phyloP scores from a whole-genome alignment of 2,329 filamentous ascomycete genomes.

The Penicillium paneum region DNA sequence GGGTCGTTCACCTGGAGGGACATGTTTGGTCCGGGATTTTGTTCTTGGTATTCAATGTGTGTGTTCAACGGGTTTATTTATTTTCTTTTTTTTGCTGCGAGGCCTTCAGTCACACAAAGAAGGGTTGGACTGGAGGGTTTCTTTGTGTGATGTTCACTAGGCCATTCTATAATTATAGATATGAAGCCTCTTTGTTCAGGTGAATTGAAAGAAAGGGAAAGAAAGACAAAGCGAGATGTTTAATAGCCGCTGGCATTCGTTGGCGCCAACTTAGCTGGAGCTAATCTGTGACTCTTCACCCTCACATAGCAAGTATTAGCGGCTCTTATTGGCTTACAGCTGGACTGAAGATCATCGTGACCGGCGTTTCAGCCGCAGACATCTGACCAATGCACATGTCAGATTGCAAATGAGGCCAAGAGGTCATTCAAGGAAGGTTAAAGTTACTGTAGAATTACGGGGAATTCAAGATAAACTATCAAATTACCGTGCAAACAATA shows the following conservation, averaged over 20 bases:
- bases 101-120: neutral
- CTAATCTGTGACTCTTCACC: neutral
- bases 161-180: neutral
- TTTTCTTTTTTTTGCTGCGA: neutral
- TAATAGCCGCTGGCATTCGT: neutral
- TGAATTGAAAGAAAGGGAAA: neutral
- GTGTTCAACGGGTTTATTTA: neutral
- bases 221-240: neutral
- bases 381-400: neutral
- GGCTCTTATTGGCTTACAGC: slow-evolving; percentile 3
- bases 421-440: neutral
- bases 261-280: neutral
- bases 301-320: neutral
- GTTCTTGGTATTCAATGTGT: neutral
- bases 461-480: neutral
- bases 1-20: slow-evolving; percentile 42
- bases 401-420: neutral
- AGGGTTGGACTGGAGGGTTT: neutral
- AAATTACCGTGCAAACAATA: slow-evolving; percentile 6
- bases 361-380: slow-evolving; percentile 2
- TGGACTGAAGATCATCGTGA: neutral
- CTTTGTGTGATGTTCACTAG: neutral
- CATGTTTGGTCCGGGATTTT: slow-evolving; percentile 20
- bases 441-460: neutral
- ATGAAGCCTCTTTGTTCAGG: neutral